These are phyloP conservation scores for Mycena rosella DNA, from an alignment of 768 basidiomycete genomes.

Conservation along the genomic window DNA sequence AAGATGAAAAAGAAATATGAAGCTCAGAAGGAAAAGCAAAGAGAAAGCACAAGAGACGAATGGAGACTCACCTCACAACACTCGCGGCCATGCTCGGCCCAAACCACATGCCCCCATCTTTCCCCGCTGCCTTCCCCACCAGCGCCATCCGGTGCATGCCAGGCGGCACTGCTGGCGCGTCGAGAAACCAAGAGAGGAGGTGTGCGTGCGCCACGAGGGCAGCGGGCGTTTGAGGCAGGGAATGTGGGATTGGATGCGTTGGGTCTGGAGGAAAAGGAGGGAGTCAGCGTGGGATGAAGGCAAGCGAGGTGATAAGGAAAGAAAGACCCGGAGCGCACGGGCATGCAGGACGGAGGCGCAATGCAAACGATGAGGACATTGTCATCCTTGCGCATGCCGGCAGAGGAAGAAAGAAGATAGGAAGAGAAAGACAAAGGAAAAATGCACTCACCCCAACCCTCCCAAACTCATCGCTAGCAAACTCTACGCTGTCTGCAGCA, in stretches of 20 bases:
- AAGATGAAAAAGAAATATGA: not conserved
- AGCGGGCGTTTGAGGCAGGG: not conserved
- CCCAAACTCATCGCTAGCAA: not conserved
- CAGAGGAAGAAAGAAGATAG: not conserved
- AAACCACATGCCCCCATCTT: not conserved
- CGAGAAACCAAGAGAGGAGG: not conserved
- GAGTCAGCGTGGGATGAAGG: not conserved
- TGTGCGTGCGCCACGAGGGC: not conserved
- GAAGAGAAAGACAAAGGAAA: not conserved
- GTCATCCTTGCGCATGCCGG: not conserved
- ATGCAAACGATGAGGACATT: not conserved
- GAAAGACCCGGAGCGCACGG: not conserved
- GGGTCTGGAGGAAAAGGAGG: not conserved
- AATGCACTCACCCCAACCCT: not conserved
- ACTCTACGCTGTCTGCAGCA: not conserved
- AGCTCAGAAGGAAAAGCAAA: not conserved
- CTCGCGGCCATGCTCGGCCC: too few relatives aligned
- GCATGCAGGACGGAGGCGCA: not conserved
- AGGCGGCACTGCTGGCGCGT: not conserved
- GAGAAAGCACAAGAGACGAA: not conserved
- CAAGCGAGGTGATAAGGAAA: not conserved
- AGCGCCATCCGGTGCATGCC: constrained; percentile 3
- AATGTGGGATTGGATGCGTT: not conserved
- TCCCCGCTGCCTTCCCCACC: not conserved
- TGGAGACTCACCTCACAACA: not conserved